A percentile compares a stretch with the other conserved stretches of the same genome.
These are phyloP conservation scores for Fagopyrum esculentum DNA, from an alignment of 148 eudicot genomes.

Conservation along the genomic window DNA sequence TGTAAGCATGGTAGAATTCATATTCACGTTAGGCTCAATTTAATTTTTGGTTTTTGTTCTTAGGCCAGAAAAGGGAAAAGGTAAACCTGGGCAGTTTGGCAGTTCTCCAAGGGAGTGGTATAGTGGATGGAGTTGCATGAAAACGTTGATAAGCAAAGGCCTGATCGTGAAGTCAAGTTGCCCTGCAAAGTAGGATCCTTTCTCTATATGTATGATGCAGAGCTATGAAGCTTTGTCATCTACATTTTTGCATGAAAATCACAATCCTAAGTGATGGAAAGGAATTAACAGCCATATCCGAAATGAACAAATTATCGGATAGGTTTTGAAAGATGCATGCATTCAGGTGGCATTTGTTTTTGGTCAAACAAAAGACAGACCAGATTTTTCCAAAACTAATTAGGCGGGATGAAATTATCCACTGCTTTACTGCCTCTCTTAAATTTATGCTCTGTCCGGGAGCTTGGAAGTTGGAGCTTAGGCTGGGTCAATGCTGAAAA, in stretches of 20 bases:
- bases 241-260: slow-evolving; percentile 3
- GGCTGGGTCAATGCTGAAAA: neutral
- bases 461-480: neutral
- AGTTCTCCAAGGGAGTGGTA: slow-evolving; percentile 87
- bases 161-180: slow-evolving; percentile 71
- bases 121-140: slow-evolving; percentile 95
- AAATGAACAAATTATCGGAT: neutral
- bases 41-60: slow-evolving; percentile 15
- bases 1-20: neutral
- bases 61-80: slow-evolving; percentile 81
- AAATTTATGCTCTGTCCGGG: neutral
- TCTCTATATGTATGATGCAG: neutral
- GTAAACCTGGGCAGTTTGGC: slow-evolving; percentile 63
- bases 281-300: neutral
- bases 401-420: neutral
- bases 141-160: slow-evolving; percentile 58
- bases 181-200: slow-evolving; percentile 83
- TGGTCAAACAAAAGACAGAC: neutral
- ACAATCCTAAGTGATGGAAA: neutral
- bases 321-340: neutral
- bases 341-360: neutral
- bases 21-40: neutral
- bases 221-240: neutral
- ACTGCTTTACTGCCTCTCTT: neutral
- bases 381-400: neutral